Evolutionary conservation across 257 asterid species (phyloP).

Genomic region (Datura wrightii): DNA sequence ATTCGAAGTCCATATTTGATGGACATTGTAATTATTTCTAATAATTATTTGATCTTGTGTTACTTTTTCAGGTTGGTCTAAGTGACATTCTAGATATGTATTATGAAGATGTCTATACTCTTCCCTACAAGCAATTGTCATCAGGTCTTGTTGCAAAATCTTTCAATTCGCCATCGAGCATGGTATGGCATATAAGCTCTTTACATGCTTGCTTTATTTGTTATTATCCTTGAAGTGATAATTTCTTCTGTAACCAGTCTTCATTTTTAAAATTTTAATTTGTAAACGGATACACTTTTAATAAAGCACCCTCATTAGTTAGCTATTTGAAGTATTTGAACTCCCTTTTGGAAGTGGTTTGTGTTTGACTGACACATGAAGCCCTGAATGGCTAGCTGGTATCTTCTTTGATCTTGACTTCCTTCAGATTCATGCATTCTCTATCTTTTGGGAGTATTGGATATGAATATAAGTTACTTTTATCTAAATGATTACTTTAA

Average conservation of each 20-base stretch:
- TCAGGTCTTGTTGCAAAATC: slow-evolving; percentile 60
- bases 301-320: neutral
- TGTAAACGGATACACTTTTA: neutral
- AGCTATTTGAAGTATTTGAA: slow-evolving; percentile 9
- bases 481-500: neutral
- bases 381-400: neutral
- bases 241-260: neutral
- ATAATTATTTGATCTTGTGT: slow-evolving; percentile 27
- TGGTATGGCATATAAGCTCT: slow-evolving; percentile 52
- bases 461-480: neutral
- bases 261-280: neutral
- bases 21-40: neutral
- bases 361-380: neutral
- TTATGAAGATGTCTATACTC: slow-evolving; percentile 84
- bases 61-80: slow-evolving; percentile 68
- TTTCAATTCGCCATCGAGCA: slow-evolving; percentile 47
- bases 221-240: neutral
- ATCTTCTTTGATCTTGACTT: slow-evolving; percentile 17
- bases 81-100: slow-evolving; percentile 78
- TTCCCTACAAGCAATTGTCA: slow-evolving; percentile 67
- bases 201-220: neutral
- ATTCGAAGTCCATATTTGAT: neutral
- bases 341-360: neutral
- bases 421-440: slow-evolving; percentile 20
- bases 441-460: neutral